Evolutionary conservation across 495 filamentous ascomycete species (phyloP).

Genomic region (Choiromyces venosus): DNA sequence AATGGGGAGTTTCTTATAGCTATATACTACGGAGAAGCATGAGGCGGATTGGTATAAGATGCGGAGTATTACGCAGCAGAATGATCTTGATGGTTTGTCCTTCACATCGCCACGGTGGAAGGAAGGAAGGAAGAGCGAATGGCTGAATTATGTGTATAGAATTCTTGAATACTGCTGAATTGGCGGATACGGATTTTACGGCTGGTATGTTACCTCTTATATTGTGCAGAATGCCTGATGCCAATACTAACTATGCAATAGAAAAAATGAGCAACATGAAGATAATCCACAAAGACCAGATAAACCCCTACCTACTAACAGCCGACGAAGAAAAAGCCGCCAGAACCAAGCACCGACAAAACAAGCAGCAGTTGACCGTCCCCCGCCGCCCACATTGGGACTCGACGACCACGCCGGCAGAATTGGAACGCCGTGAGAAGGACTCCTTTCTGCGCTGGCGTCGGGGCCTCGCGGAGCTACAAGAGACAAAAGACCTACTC

Average conservation of each 20-base stretch:
- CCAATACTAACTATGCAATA: conserved; percentile 5
- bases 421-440: conserved; percentile 74
- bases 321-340: conserved; percentile 75
- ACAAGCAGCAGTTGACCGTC: conserved; percentile 73
- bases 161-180: conserved; percentile 77
- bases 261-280: conserved; percentile 98
- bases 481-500: conserved; percentile 84
- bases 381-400: conserved; percentile 89
- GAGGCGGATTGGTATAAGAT: conserved; percentile 90
- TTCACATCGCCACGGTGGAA: conserved; percentile 12
- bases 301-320: conserved; percentile 89
- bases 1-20: background rate
- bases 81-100: conserved; percentile 69
- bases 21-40: conserved; percentile 50
- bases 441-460: conserved; percentile 83
- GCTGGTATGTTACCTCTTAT: conserved; percentile 46
- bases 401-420: conserved; percentile 67
- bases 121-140: background rate
- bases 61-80: conserved; percentile 97
- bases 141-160: conserved; percentile 44
- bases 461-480: conserved; percentile 81
- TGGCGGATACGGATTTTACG: conserved; percentile 96
- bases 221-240: background rate
- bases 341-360: conserved; percentile 72
- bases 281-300: conserved; percentile 92